These are phyloP conservation scores for Pleodorina starrii DNA, from an alignment of 139 green algal genomes.

Conservation along the genomic window DNA sequence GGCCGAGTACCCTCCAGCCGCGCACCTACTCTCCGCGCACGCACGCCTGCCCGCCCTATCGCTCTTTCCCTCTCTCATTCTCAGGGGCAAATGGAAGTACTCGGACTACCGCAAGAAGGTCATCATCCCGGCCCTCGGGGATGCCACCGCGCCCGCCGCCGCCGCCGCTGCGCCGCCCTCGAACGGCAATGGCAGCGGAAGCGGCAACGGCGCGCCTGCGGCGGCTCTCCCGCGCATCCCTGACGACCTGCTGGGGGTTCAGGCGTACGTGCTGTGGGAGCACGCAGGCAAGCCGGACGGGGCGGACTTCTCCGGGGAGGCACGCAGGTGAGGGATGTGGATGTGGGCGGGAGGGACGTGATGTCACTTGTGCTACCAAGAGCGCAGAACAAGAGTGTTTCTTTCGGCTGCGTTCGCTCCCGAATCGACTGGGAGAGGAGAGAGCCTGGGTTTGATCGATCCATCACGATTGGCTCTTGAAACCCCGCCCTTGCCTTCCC, in stretches of 20 bases:
- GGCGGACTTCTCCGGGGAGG: slow-evolving; percentile 69
- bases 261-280: slow-evolving; percentile 93
- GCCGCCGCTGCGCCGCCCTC: too few species aligned
- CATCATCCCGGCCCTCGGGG: slow-evolving; percentile 1
- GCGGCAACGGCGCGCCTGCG: not conserved
- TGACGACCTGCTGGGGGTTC: slow-evolving; percentile 74
- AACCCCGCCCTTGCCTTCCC: too few species aligned
- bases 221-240: slow-evolving; percentile 58
- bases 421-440: too few species aligned
- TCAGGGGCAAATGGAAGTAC: slow-evolving; percentile 73
- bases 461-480: too few species aligned
- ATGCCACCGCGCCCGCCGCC: not conserved
- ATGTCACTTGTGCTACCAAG: too few species aligned
- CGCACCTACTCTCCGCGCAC: too few species aligned
- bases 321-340: not conserved
- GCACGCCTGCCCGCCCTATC: too few species aligned
- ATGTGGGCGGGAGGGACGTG: slow-evolving; percentile 54
- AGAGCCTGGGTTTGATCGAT: too few species aligned
- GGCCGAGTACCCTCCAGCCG: too few species aligned
- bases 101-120: slow-evolving; percentile 46
- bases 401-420: too few species aligned
- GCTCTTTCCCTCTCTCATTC: too few species aligned
- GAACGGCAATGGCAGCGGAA: not conserved
- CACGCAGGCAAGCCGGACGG: slow-evolving; percentile 84
- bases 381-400: too few species aligned